Base-by-base conservation (phyloP, 2,329 filamentous ascomycete species). In the Zarea fungicola region DNA sequence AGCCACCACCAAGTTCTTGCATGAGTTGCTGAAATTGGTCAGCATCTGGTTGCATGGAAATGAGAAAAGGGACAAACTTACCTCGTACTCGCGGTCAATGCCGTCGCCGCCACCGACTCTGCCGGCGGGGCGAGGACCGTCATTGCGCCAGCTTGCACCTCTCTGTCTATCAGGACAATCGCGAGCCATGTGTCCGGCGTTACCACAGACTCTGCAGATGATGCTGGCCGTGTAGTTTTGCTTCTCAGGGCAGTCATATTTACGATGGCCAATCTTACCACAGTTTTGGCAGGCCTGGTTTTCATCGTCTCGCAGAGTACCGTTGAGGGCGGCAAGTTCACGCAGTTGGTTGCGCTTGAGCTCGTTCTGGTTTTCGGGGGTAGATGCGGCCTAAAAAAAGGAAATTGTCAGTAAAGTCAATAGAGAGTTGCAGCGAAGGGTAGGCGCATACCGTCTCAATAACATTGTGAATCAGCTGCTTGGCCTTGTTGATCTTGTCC, bases 281-380 rank as follows among this genome's bases (percentile, higher is more conserved):
- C 89, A 99, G 76, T 99, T 99, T 74, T 99, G 93, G 72, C 93
- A 99, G 57, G 93, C 93, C 68, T 99, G 93, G 70, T 99, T 99
- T 68, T 99, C 93, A 62, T 99, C 93, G 65, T 99, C 93, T 75
- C 93, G 92, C 18, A 99, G 84, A 8, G 93, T 99, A 81, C 93
- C 93, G 82, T 99, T 99, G 61, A 99, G 86, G 22, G 93, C 90
- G 36, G 93, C 93, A 56, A 99, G 87, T 69, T 99, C 93, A 71
- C 93, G 89, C 50, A 99, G 86, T 71, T 99, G 93, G 71, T 97
- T 97, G 49, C 93, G 85, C 81, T 99, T 99, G 62, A 99, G 84
- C 70, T 97, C 93, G 68, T 99, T 99, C 67, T 99, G 93, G 42
- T 92, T 93, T 74, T 99, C 93, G 16, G 93, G 93, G 58, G 97